Base-by-base conservation (phyloP, 169 alveolate species). In the Eimeria necatrix region DNA sequence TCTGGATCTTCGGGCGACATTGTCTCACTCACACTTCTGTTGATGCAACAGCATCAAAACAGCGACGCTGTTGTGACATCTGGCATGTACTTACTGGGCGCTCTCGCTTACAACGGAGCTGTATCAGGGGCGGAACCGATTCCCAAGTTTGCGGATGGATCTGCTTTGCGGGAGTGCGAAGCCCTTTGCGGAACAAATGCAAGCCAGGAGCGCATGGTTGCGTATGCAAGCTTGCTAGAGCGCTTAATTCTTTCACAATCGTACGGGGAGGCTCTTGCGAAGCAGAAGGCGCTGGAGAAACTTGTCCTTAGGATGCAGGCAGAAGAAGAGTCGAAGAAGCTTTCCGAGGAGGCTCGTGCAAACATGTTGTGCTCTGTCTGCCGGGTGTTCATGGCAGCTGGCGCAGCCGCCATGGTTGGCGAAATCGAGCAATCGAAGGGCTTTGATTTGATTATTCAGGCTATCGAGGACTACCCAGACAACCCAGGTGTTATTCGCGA, bases 31-130 rank as follows among this genome's bases (percentile, higher is more conserved):
- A 81, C 95, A 3, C 24, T 92, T 26, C 51, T 81, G 76, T 78
- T 92, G 81, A 92, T 92, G 95, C 95, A 92, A 32, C 95, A 92
- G 95, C 95, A 92, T 78, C 92, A 92, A 61, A 51, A 83, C 68
- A 92, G 83, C 91, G 95, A 92, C 64, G 93, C 78, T 26, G 95
- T 92, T 18, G 95, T 92, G 51, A 78, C 92, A 3, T 86, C 95
- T 14, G 95, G 95, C 32, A 78, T 92, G 93, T 86, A 92, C 16
- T 60, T 92, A 18, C 61, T 92, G n/a, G 95, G 95, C 41, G 95
- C 95, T 12, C 87, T 81, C 56, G 95, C 93, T 5, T 78, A 78
- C 87, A 81, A 60, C 51, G 93, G 89, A 56, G 91, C 93, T 64
- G 93, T 78, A 22, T 88, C 95, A 0, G 93, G 93, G 4, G 89